Base-by-base conservation (phyloP, 2,329 filamentous ascomycete species). In the Setomelanomma holmii region DNA sequence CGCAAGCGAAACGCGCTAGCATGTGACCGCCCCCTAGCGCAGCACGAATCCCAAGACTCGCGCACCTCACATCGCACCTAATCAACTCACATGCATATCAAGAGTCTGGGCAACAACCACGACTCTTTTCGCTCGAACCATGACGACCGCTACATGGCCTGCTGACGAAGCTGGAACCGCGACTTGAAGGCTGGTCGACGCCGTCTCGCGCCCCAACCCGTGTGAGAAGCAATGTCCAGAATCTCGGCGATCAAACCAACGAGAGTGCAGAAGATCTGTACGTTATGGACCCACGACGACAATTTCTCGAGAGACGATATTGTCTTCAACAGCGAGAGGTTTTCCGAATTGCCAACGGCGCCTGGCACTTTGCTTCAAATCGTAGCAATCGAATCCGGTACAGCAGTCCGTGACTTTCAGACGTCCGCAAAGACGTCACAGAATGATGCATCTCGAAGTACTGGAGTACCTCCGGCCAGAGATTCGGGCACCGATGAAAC, bases 281-380 rank as follows among this genome's bases (percentile, higher is more conserved):
- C 78, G 2, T 71, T 85, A 12, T 84, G 82, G 80, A 80, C 83
- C 6, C 82, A 85, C 61, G 89, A 93, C 71, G 90, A 96, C 60
- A 86, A 84, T 36, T 89, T 92, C 65, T 87, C 88, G 7, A 84
- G 83, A 51, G 90, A 96, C 65, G 90, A 93, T 63, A 87, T 95
- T 39, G 80, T 95, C 19, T 82, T 96, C 66, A 95, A 93, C 69
- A 81, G 88, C 51, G 86, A 90, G 49, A 81, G 87, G 14, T 85
- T 93, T 53, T 84, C 85, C 46, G 82, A 84, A 58, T 79, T 82
- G 39, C 82, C 84, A 40, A 80, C 91, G 56, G 82, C 83, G 50
- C 79, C 85, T 0, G 90, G 89, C 21, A 84, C 84, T 56, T 78
- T 96, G 49, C 86, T 95, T 75, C 88, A 91, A 63, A 87, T 96